Base-by-base conservation (phyloP, 2,329 filamentous ascomycete genomes). In the Fonsecaea erecta region DNA sequence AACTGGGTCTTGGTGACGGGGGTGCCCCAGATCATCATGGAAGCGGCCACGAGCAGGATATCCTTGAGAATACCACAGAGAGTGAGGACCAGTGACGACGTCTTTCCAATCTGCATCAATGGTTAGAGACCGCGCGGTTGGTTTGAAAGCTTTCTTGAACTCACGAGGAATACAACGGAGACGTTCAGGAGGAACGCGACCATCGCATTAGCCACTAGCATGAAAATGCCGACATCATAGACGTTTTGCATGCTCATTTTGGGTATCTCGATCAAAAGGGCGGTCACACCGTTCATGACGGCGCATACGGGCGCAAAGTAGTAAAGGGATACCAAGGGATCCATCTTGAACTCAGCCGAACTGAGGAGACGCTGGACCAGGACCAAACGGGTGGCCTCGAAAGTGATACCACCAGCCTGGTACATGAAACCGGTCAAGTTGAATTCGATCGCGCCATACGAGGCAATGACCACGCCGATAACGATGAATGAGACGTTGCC, bases 401-500 rank as follows among this genome's bases (percentile, higher is more conserved):
- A 94, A 57, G 89, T 76, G 71, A 93, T 91, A 69, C 91, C 92
- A 65, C 84, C 89, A 60, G 90, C 76, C 80, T 95, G 92, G 79
- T 85, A 90, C 35, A 88, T 67, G 77, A 90, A 87, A 40, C 60
- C 66, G 1, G 51, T 66, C 46, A 81, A 71, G 72, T 80, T 90
- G 76, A 99, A 99, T 77, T 93, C 89, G 79, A 99, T 96, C 83
- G 99, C 95, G 74, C 95, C 95, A 69, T 96, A 86, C 1, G 94
- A 97, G 56, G 95, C 95, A 75, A 99, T 92, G 71, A 97, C 83
- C 72, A 98, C 93, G 84, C 95, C 95, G 60, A 98, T 79, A 59
- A 98, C 95, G 74, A 99, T 99, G 76, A 94, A 86, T 48, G 91
- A 95, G 68, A 99, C 93, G 76, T 99, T 99, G 76, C 91, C 86